Evolutionary conservation across 805 yeast species (phyloP).

Genomic region (Metschnikowia rubicola): DNA sequence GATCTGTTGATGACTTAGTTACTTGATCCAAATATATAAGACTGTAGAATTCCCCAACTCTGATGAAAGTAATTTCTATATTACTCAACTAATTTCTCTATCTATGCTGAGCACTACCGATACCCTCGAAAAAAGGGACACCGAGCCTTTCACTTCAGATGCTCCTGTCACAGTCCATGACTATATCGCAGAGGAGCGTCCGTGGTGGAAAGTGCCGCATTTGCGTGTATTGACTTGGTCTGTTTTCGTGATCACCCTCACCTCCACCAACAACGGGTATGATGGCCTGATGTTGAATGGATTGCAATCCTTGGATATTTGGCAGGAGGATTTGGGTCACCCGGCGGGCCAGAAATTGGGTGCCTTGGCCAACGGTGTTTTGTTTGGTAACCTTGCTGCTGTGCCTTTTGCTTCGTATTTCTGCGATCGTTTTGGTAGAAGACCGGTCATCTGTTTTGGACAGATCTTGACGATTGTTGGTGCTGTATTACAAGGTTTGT

Average conservation of each 20-base stretch:
- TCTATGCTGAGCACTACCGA: constrained; percentile 4
- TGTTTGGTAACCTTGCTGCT: constrained; percentile 38
- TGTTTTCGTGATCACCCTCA: constrained; percentile 40
- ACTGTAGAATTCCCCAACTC: neutral
- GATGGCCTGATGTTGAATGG: constrained; percentile 43
- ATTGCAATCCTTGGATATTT: constrained; percentile 42
- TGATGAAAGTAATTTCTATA: neutral
- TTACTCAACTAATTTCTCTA: neutral
- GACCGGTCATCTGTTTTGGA: constrained; percentile 29
- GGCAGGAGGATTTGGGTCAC: constrained; percentile 35
- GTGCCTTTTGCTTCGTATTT: constrained; percentile 16
- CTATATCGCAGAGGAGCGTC: constrained; percentile 16
- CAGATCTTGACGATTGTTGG: constrained; percentile 28
- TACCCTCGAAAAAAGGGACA: neutral
- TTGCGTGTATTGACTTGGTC: constrained; percentile 35
- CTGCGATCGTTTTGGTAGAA: constrained; percentile 42
- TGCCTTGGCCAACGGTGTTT: constrained; percentile 20
- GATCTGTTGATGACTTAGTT: neutral
- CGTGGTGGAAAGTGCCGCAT: constrained; percentile 37
- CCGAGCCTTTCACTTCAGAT: neutral
- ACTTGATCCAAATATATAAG: neutral
- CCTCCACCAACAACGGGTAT: constrained; percentile 41
- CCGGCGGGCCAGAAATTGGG: constrained; percentile 22
- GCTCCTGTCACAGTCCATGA: constrained; percentile 8
- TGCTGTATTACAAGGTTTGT: constrained; percentile 35